Conservation (phyloP, 805 yeast genomes). For the Candida boleticola region DNA sequence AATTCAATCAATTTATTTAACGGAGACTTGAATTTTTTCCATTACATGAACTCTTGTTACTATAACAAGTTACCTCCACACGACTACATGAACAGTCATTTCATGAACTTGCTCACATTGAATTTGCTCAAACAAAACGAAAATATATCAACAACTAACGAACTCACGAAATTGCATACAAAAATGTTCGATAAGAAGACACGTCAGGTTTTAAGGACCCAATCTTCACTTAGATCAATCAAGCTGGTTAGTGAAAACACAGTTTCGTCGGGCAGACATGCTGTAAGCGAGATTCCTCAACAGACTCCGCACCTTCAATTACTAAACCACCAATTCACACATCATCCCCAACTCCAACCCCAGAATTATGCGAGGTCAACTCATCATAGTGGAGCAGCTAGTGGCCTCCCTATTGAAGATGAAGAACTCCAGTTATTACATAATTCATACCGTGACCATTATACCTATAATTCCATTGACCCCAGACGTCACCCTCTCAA, state of each 20-base stretch:
- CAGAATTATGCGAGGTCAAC: neutral
- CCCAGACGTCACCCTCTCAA: neutral
- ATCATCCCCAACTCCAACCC: neutral
- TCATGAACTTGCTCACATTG: slow-evolving; percentile 29
- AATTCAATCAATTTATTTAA: slow-evolving; percentile 33
- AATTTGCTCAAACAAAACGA: slow-evolving; percentile 40
- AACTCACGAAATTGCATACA: slow-evolving; percentile 27
- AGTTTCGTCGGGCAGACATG: neutral
- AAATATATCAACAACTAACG: slow-evolving; percentile 26
- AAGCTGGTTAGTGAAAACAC: slow-evolving; percentile 4
- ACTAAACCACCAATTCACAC: neutral
- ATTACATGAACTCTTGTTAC: slow-evolving; percentile 41
- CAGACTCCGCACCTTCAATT: neutral
- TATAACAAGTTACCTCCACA: slow-evolving; percentile 30
- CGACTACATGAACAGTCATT: slow-evolving; percentile 34
- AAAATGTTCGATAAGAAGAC: slow-evolving; percentile 19
- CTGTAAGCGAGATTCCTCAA: neutral
- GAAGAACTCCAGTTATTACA: slow-evolving; percentile 5
- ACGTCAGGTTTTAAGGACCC: slow-evolving; percentile 22
- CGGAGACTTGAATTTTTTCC: slow-evolving; percentile 27
- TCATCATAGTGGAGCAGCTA: neutral
- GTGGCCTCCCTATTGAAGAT: slow-evolving; percentile 4
- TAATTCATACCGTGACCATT: neutral
- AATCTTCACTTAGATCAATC: slow-evolving; percentile 22
- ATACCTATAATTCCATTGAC: neutral